These are phyloP conservation scores for Circinella minor DNA, from an alignment of 371 early-diverging fungal species.

Conservation along the genomic window DNA sequence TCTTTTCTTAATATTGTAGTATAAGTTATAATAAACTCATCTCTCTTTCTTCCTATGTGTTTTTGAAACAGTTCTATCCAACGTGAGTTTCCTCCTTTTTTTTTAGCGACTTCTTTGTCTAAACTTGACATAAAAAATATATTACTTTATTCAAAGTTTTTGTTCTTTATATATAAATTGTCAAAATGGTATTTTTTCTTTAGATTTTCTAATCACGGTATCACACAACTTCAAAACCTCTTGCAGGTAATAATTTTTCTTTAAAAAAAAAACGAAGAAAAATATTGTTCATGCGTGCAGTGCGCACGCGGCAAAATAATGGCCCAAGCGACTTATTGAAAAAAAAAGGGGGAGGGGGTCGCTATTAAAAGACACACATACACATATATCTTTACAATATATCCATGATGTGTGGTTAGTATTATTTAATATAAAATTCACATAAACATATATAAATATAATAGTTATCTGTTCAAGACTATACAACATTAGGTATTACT, in stretches of 20 bases:
- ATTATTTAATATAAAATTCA: background rate
- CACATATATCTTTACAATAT: too few relatives aligned
- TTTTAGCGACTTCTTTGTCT: background rate
- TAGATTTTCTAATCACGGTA: conserved; percentile 65
- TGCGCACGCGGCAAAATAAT: background rate
- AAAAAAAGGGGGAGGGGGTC: background rate
- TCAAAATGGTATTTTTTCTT: too few relatives aligned
- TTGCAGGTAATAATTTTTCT: conserved; percentile 45
- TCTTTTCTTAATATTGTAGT: too few relatives aligned
- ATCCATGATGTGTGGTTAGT: background rate
- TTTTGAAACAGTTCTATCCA: conserved; percentile 24
- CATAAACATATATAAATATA: background rate
- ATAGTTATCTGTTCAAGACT: conserved; percentile 83
- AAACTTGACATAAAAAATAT: too few relatives aligned
- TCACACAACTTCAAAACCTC: conserved; percentile 63
- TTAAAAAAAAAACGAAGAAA: background rate
- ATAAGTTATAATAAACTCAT: too few relatives aligned
- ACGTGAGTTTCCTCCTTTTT: conserved; percentile 11
- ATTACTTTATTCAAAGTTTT: too few relatives aligned
- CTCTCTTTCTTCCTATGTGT: background rate
- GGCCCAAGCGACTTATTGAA: background rate
- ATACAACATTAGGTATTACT: conserved; percentile 75
- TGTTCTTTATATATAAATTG: too few relatives aligned
- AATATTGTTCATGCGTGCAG: background rate
- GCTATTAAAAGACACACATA: too few relatives aligned